Base-by-base conservation (phyloP, 768 basidiomycete species). In the Postia placenta region DNA sequence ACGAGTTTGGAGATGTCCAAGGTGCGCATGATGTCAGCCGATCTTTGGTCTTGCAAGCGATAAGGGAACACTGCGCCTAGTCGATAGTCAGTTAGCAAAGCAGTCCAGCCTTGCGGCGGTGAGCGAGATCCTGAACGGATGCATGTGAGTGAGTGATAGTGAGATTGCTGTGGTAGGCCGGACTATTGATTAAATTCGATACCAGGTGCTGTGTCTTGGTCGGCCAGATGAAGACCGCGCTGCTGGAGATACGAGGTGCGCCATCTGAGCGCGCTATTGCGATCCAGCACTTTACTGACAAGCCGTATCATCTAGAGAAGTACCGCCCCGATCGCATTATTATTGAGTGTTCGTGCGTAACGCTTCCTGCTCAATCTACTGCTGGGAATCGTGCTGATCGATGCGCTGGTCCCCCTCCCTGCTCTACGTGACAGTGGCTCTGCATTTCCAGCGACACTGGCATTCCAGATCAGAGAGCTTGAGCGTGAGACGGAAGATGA, bases 1-100 rank as follows among this genome's bases (percentile, higher is more conserved):
- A 97, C 69, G 94, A 97, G 65, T 96, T 92, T 60, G 94, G 94
- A 15, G 92, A 97, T 70, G 76, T 95, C 11, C 81, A 94, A 78
- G 90, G 90, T 86, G 28, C 24, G 65, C 45, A 22, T 7, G 19
- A 30, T 20, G 20, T 24, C 25, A 23, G 27, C 35, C 28, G 5
- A 7, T 20, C n/a, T 26, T 4, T 22, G 2, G 9, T 43, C 30
- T 14, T 20, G n/a, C 9, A 27, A 25, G 26, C 17, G 19, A 43
- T 45, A 19, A 15, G 7, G 19, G 20, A 26, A 20, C 9, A 24
- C 20, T 26, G 24, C n/a, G 42, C 11, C 3, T 51, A 88, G 93
- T 97, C 42, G 93, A 97, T 62, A 93, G 91, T 56, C 83, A 94
- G 56, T 79, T 97, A 14, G 92, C 92, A 12, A 76, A 83, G 50